phyloP scores from a whole-genome alignment of 257 asterid species.

The Solanum boliviense region DNA sequence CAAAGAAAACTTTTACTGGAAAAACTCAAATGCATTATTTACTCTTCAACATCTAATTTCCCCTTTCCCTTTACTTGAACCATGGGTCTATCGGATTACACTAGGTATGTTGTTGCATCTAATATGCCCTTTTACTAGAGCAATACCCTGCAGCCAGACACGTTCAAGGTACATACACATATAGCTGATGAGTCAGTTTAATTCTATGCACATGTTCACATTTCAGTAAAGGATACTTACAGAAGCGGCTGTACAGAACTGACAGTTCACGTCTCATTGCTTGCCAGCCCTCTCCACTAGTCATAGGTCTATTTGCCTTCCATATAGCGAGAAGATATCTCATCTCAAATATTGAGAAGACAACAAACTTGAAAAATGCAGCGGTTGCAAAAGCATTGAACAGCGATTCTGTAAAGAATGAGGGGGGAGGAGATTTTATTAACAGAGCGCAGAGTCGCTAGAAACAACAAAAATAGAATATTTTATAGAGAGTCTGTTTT shows the following conservation, averaged over 20 bases:
- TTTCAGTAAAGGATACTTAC: constrained; percentile 39
- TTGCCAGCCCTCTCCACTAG: constrained; percentile 89
- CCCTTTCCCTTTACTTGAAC: background rate
- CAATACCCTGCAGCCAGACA: background rate
- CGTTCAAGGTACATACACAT: background rate
- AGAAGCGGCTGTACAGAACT: constrained; percentile 88
- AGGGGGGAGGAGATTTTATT: background rate
- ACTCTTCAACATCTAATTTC: background rate
- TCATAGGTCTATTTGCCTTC: constrained; percentile 80
- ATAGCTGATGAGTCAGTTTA: background rate
- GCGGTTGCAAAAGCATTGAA: constrained; percentile 98
- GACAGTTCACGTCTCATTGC: constrained; percentile 94
- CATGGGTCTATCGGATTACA: background rate
- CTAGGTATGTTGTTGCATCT: background rate
- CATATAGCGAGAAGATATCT: constrained; percentile 94
- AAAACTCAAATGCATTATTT: background rate
- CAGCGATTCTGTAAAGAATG: constrained; percentile 55
- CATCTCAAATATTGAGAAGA: constrained; percentile 97
- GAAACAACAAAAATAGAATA: background rate
- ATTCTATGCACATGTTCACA: background rate
- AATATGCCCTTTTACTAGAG: background rate
- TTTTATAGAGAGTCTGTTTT: background rate
- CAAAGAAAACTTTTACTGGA: background rate
- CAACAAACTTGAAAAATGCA: constrained; percentile 97
- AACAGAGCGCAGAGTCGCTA: background rate